Percentiles rank a stretch among this genome's conserved stretches.
These are phyloP conservation scores for Chaetomiaceae sp. DNA, from an alignment of 2,329 filamentous ascomycete species.

Conservation along the genomic window DNA sequence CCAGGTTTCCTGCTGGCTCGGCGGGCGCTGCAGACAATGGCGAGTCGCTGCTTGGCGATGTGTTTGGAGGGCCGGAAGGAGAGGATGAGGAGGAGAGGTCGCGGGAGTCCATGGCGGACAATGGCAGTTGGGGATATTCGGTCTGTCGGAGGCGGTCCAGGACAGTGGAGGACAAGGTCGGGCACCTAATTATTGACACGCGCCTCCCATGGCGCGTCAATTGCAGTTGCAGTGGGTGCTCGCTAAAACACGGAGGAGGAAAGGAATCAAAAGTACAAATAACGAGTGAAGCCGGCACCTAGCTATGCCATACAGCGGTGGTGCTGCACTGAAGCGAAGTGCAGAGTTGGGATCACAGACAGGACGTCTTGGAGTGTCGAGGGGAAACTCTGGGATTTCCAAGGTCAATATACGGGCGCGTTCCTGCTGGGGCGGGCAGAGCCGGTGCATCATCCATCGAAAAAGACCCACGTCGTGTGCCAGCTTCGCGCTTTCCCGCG, in stretches of 20 bases:
- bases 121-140: too few species aligned
- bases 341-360: too few species aligned
- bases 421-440: background rate
- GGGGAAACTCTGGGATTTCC: too few species aligned
- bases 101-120: background rate
- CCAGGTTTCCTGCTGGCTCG: background rate
- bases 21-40: background rate
- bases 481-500: slow-evolving; percentile 3
- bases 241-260: background rate
- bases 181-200: background rate
- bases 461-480: slow-evolving; percentile 4
- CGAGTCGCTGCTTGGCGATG: background rate
- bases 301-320: too few species aligned
- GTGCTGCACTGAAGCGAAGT: too few species aligned
- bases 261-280: background rate
- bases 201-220: background rate
- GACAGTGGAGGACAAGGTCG: background rate
- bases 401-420: background rate
- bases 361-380: too few species aligned
- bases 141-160: background rate
- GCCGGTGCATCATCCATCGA: background rate
- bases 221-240: too few species aligned
- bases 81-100: background rate
- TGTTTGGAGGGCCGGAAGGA: background rate
- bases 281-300: background rate